Percentiles rank a stretch among this genome's conserved stretches.
These are phyloP conservation scores for Bromus sterilis DNA, from an alignment of 176 grass and related monocot genomes.

Conservation along the genomic window DNA sequence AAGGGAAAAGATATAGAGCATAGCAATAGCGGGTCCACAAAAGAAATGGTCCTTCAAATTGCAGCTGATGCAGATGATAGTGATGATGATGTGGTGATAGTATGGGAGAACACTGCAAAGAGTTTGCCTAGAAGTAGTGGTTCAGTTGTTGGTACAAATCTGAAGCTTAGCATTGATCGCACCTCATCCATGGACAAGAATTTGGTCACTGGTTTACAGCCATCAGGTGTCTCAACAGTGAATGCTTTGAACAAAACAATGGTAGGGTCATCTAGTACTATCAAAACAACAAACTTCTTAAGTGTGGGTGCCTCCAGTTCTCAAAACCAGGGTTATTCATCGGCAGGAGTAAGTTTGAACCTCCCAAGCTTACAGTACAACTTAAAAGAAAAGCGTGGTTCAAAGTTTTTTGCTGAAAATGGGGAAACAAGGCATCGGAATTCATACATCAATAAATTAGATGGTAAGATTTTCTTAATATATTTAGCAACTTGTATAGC, in stretches of 20 bases:
- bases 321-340: slow-evolving; percentile 16
- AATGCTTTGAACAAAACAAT: slow-evolving; percentile 30
- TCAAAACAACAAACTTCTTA: slow-evolving; percentile 21
- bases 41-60: slow-evolving; percentile 46
- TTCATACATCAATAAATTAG: slow-evolving; percentile 26
- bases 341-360: slow-evolving; percentile 22
- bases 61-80: slow-evolving; percentile 39
- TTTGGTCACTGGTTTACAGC: slow-evolving; percentile 26
- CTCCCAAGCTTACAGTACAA: slow-evolving; percentile 12
- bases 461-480: slow-evolving; percentile 29
- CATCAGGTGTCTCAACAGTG: neutral
- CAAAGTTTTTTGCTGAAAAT: slow-evolving; percentile 24
- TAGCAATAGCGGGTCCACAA: slow-evolving; percentile 10
- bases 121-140: neutral
- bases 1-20: slow-evolving; percentile 23
- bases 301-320: slow-evolving; percentile 14
- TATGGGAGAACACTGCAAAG: slow-evolving; percentile 16
- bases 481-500: neutral
- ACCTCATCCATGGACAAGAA: slow-evolving; percentile 16
- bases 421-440: slow-evolving; percentile 4
- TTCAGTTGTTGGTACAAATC: neutral
- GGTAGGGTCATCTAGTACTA: slow-evolving; percentile 20
- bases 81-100: slow-evolving; percentile 29
- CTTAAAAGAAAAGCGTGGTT: slow-evolving; percentile 19
- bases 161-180: slow-evolving; percentile 12